Evolutionary conservation across 306 rosid species (phyloP).

Genomic region (Ormosia semicastrata): DNA sequence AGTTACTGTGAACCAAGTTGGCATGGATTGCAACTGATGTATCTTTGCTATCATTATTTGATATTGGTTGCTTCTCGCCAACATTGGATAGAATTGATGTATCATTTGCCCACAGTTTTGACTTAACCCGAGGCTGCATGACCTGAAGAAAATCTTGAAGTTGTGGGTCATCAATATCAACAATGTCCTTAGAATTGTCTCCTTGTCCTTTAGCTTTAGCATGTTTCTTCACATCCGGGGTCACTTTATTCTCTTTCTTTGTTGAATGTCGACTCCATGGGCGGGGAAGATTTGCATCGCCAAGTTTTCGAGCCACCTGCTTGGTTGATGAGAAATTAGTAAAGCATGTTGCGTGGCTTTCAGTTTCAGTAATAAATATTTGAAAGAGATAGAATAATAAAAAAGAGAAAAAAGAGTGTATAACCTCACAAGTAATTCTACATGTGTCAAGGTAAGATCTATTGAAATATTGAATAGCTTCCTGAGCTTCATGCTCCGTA

Average conservation of each 20-base stretch:
- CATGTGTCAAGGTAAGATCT: constrained; percentile 53
- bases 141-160: constrained; percentile 82
- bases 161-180: constrained; percentile 49
- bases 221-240: constrained; percentile 32
- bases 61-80: constrained; percentile 28
- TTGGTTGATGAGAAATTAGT: not conserved
- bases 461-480: constrained; percentile 72
- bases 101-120: constrained; percentile 89
- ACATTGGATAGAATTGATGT: constrained; percentile 33
- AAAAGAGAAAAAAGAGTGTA: constrained; percentile 9
- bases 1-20: constrained; percentile 27
- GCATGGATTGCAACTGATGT: constrained; percentile 18
- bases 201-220: constrained; percentile 31
- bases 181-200: constrained; percentile 22
- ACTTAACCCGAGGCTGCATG: constrained; percentile 71
- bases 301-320: constrained; percentile 68
- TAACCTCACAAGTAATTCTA: constrained; percentile 75
- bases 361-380: not conserved
- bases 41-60: constrained; percentile 34
- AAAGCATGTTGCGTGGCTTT: not conserved
- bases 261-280: constrained; percentile 79
- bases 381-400: not conserved
- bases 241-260: constrained; percentile 43
- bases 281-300: constrained; percentile 78
- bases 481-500: constrained; percentile 59